These are phyloP conservation scores for Globisporangium ultimum DNA, from an alignment of 352 stramenopile species.

Conservation along the genomic window DNA sequence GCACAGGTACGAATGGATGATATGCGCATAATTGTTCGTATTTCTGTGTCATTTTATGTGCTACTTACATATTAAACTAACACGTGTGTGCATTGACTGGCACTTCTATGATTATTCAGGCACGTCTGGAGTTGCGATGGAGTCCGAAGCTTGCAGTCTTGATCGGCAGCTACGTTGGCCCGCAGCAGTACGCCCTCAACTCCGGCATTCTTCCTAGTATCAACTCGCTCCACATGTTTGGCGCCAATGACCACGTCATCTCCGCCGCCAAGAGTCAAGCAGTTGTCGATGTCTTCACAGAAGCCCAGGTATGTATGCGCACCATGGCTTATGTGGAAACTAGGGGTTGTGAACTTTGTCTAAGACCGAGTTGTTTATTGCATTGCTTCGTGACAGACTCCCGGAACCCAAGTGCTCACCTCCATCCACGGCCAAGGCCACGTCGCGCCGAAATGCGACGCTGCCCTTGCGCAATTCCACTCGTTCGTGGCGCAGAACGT, in stretches of 20 bases:
- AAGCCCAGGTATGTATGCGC: constrained; percentile 34
- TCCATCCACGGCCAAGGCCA: constrained; percentile 73
- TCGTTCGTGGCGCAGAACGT: constrained; percentile 43
- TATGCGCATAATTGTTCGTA: constrained; percentile 10
- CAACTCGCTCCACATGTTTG: constrained; percentile 71
- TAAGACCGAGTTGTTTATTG: neutral
- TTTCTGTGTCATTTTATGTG: neutral
- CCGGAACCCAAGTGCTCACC: constrained; percentile 36
- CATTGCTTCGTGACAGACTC: neutral
- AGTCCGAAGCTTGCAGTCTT: constrained; percentile 65
- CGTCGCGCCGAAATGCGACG: constrained; percentile 73
- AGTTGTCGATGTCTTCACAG: constrained; percentile 63
- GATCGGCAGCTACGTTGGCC: constrained; percentile 71
- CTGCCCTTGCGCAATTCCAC: constrained; percentile 45
- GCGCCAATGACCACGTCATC: constrained; percentile 80
- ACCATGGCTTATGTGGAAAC: too few species aligned
- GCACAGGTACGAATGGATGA: constrained; percentile 22
- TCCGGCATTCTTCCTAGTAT: constrained; percentile 50
- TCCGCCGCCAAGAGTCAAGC: constrained; percentile 62
- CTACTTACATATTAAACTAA: neutral
- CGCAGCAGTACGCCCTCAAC: constrained; percentile 47
- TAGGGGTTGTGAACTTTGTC: neutral
- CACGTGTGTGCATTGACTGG: too few species aligned
- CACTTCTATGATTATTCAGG: constrained; percentile 14
- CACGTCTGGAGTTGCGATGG: constrained; percentile 59